Conservation (phyloP, 2,329 filamentous ascomycete species). For the Domatiomyces globalis region DNA sequence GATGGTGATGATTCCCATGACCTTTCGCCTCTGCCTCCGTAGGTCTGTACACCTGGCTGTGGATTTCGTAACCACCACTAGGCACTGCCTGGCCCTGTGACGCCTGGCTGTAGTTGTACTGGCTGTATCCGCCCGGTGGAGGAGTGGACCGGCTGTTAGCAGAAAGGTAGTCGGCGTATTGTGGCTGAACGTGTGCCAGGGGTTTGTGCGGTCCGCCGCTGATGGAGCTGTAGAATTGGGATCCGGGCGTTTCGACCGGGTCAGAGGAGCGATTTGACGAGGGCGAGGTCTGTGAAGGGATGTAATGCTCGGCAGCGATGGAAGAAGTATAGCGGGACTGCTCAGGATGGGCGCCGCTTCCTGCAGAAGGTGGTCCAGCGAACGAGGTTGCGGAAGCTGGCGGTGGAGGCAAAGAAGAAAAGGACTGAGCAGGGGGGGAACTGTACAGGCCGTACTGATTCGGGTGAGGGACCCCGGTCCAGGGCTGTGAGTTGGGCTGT, state of each 20-base stretch:
- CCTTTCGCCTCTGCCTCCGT: conserved; percentile 29
- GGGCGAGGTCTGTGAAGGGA: conserved; percentile 1
- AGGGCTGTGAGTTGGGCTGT: conserved; percentile 4
- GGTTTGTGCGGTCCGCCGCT: conserved; percentile 17
- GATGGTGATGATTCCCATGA: conserved; percentile 15
- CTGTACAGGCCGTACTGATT: conserved; percentile 7
- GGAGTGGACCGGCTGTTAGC: conserved; percentile 14
- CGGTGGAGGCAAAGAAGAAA: conserved; percentile 7
- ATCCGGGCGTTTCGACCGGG: conserved; percentile 17
- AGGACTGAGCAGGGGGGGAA: conserved; percentile 6
- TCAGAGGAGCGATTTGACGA: background rate
- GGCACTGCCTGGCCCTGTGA: conserved; percentile 10
- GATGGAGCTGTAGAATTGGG: conserved; percentile 19
- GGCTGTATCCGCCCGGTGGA: conserved; percentile 27
- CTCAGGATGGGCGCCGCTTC: conserved; percentile 3
- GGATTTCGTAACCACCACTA: conserved; percentile 27
- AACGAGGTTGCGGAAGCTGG: conserved; percentile 10
- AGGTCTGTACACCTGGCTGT: conserved; percentile 34
- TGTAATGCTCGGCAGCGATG: conserved; percentile 11
- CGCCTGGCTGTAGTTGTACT: conserved; percentile 28
- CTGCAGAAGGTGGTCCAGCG: conserved; percentile 8
- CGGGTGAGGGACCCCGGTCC: conserved; percentile 4
- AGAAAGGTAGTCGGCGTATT: conserved; percentile 22
- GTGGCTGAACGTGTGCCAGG: conserved; percentile 21
- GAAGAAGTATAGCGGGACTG: conserved; percentile 8